Evolutionary conservation across 2,329 filamentous ascomycete genomes (phyloP), one percentile per base, ranked within the genome.

Genomic region (Tolypocladium pustulatum): DNA sequence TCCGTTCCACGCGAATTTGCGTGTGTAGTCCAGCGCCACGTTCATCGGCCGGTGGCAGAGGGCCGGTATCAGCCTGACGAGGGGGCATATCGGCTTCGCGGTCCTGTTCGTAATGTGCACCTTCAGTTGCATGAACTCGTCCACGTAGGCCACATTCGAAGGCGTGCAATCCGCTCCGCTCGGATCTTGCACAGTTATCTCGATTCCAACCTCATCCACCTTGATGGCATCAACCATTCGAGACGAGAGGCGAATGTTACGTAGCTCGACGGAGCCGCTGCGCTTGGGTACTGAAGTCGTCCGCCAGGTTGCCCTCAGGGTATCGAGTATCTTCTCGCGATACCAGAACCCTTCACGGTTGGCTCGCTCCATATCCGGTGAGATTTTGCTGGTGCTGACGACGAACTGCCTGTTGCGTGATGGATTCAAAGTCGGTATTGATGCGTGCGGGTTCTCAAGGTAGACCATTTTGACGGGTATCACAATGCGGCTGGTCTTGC

Each of bases 261-360:
- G 85, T 5, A 96, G 75, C 68, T 96, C 90, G 56, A 97, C 81
- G 1, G 77, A 78, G 3, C 92, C 92, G 53, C 76, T 74, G 43
- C 87, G 80, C 53, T 74, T 71, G 0, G 77, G 76, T 1, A 76
- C 76, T 1, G 77, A 76, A 1, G 65, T 76, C 0, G 83, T 84
- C 58, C 77, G 82, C 92, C 92, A 97, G 0, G 79, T 83, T 0
- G 87, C 91, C 32, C 79, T 80, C 12, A 96, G 74, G 49, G 79
- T 78, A 60, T 88, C 86, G 3, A 97, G 80, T 2, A 97, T 81
- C 67, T 84, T 85, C 70, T 96, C 89, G 20, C 91, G 84, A 71
- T 91, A 96, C 92, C 92, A 97, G 70, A 97, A 97, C 0, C 87
- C 85, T 73, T 96, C 91, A 56, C 92, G 81, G 61, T 81, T 88